These are phyloP conservation scores for Pseudogymnoascus sp. DNA, from an alignment of 2,329 filamentous ascomycete species.

Conservation along the genomic window DNA sequence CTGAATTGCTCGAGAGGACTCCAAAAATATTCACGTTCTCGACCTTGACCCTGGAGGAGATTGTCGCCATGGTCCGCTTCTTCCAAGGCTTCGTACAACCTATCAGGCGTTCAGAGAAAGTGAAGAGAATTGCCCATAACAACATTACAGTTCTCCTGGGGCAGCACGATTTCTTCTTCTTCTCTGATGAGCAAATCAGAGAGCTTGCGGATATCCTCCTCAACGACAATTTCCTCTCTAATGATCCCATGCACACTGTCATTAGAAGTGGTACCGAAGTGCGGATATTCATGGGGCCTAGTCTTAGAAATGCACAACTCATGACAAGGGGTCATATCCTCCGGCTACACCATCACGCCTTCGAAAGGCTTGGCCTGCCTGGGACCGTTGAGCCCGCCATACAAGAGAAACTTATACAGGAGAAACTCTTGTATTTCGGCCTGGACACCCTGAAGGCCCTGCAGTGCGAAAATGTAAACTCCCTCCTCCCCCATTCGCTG, in stretches of 20 bases:
- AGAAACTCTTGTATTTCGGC: neutral
- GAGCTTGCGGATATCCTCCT: slow-evolving; percentile 21
- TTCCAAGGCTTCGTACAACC: neutral
- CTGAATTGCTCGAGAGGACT: neutral
- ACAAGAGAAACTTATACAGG: neutral
- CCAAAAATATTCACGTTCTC: neutral
- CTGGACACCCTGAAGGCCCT: neutral
- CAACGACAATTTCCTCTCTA: neutral
- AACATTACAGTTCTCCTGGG: neutral
- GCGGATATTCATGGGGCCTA: neutral
- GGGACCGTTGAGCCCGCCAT: neutral
- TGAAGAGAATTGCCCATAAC: neutral
- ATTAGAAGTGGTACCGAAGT: neutral
- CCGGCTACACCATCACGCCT: neutral
- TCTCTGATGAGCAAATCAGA: slow-evolving; percentile 29
- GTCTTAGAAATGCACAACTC: slow-evolving; percentile 4
- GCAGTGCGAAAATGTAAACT: neutral
- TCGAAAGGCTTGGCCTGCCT: neutral
- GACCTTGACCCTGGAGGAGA: neutral
- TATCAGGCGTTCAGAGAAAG: neutral
- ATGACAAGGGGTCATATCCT: neutral
- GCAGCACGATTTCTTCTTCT: slow-evolving; percentile 21
- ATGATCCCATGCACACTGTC: neutral
- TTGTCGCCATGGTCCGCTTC: neutral
- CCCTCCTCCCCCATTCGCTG: neutral